Evolutionary conservation across 345 rosid genomes (phyloP).

Genomic region (Geranium rotundifolium): DNA sequence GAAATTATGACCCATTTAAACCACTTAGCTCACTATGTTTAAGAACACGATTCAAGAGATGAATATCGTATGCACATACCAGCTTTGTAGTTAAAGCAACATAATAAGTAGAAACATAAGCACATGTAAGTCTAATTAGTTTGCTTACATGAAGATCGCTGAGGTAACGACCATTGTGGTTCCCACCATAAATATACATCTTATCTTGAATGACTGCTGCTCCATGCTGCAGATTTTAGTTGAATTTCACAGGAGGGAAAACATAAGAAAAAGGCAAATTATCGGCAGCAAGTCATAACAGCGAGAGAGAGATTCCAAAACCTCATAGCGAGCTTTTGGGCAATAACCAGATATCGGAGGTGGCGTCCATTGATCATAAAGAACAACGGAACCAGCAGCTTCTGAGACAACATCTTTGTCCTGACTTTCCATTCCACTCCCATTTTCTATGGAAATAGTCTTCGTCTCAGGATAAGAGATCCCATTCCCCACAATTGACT

Average conservation of each 20-base stretch:
- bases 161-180: conserved; percentile 97
- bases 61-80: neutral
- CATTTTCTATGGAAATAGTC: conserved; percentile 57
- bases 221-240: conserved; percentile 59
- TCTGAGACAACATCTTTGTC: conserved; percentile 93
- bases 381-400: conserved; percentile 60
- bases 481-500: conserved; percentile 50
- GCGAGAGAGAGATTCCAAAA: conserved; percentile 13
- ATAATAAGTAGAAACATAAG: neutral
- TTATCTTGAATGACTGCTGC: conserved; percentile 82
- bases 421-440: conserved; percentile 49
- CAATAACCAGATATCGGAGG: conserved; percentile 70
- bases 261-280: conserved; percentile 9
- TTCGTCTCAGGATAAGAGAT: conserved; percentile 52
- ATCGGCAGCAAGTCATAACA: conserved; percentile 4
- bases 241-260: conserved; percentile 8
- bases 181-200: conserved; percentile 93
- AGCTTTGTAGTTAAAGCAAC: neutral
- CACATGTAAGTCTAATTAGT: conserved; percentile 4
- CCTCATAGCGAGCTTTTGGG: conserved; percentile 97
- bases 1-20: neutral
- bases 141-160: conserved; percentile 86
- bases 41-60: neutral
- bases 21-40: neutral
- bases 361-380: conserved; percentile 84